Evolutionary conservation across 257 asterid species (phyloP), one percentile per base, ranked within the genome.

Genomic region (Orobanche coerulescens): DNA sequence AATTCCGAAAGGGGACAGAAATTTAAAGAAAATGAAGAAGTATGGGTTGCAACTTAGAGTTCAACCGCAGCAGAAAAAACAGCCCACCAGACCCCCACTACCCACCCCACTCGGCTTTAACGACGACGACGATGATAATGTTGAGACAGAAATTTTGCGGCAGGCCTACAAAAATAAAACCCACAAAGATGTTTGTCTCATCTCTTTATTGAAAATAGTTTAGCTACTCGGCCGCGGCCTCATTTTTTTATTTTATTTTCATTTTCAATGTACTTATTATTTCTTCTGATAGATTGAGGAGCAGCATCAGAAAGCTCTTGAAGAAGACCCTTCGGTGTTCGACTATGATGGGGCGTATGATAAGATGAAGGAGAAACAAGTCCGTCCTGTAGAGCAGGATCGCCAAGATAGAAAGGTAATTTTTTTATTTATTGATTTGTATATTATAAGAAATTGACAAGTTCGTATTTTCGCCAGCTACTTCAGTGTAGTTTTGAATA

Each of bases 331-430:
- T 44, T 76, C 73, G 9, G 98, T 66, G 19, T 91, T 91, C 51
- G 98, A 88, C 66, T 91, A 91, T 56, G 98, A 91, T 67, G 98
- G 95, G 54, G 96, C 88, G 5, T 88, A 82, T 72, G 96, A 91
- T 68, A 65, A 83, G 46, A 88, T 91, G 95, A 91, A 88, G 79
- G 91, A 80, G 81, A 74, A 91, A 61, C 82, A 81, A 61, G 81
- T 81, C 43, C 88, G 78, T 53, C 96, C 94, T 13, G 54, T 70
- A 26, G 73, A 77, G 61, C 75, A 53, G 51, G 98, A 85, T 60
- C 86, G 81, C 44, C 79, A 76, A 63, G 96, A 81, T 75, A 85
- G 84, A 56, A 77, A 79, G 94, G 97, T 85, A 66, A 62, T 31
- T 6, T 71, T 25, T 67, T 26, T 53, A 2, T 55, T 12, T 70